Base-by-base conservation (phyloP, 805 yeast species). In the Sugiyamaella boreocaroliniensis region DNA sequence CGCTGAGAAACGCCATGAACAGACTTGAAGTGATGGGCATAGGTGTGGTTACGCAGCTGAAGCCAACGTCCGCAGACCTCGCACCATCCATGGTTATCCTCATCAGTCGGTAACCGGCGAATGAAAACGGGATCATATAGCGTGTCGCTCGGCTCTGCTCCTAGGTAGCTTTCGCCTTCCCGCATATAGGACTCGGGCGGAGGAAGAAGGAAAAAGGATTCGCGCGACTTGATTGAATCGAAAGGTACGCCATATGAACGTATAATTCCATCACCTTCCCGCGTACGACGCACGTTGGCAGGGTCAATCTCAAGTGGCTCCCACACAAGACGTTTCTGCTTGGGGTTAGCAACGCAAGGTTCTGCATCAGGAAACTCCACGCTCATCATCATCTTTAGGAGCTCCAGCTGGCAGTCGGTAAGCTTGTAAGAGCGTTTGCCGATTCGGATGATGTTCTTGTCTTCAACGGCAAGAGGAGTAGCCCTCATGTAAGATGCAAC, bases 11-110 rank as follows among this genome's bases (percentile, higher is more conserved):
- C 29, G 16, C 59, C 59, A 41, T 56, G 59, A 67, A 73, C 67
- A 52, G 83, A 82, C 61, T 72, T 76, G 32, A 66, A 69, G 56
- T 68, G 79, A 56, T 76, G 79, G 55, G 82, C 82, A 34, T 82
- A 79, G 59, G 70, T 68, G 61, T 73, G 57, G 45, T 56, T 56
- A 37, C 59, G 32, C 26, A 56, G 44, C 43, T 55, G 58, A 19
- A 56, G 44, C 59, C 59, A 56, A 29, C 43, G 46, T 12, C 56
- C 59, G 41, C 59, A 56, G 2, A 54, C 52, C 15, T 56, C 59
- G 42, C 59, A 56, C 59, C 59, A 56, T 6, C 59, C 59, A 40
- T 51, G 49, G 40, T 56, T 54, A 40, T 56, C 59, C 20, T 43
- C 52, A 49, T 56, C 59, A 12, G 41, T 47, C 1, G 59, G 59